Percentiles rank a stretch among this genome's conserved stretches.
phyloP scores from a whole-genome alignment of 306 rosid genomes.

The cucumber (Cucumis sativus) region Cucumber_9930_V3 NC_026661.2:13143501-13144000 shows the following conservation, averaged over 20 bases:
- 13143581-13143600: slow-evolving; percentile 91
- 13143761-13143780: neutral
- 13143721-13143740: neutral
- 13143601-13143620: slow-evolving; percentile 30
- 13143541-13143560: slow-evolving; percentile 76
- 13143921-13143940: neutral
- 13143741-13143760: neutral
- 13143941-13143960: neutral
- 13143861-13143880: neutral
- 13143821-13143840: neutral
- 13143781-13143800: neutral
- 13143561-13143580: slow-evolving; percentile 66
- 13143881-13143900: neutral
- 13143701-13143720: neutral
- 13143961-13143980: neutral
- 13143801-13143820: neutral
- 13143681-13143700: neutral
- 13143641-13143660: neutral
- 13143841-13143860: neutral
- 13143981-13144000: neutral
- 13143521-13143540: slow-evolving; percentile 84
- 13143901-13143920: neutral
- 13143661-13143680: neutral
- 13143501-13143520: slow-evolving; percentile 92
- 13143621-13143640: neutral